phyloP scores from a whole-genome alignment of 2,329 filamentous ascomycete species.

The Colletotrichum karsti region DNA sequence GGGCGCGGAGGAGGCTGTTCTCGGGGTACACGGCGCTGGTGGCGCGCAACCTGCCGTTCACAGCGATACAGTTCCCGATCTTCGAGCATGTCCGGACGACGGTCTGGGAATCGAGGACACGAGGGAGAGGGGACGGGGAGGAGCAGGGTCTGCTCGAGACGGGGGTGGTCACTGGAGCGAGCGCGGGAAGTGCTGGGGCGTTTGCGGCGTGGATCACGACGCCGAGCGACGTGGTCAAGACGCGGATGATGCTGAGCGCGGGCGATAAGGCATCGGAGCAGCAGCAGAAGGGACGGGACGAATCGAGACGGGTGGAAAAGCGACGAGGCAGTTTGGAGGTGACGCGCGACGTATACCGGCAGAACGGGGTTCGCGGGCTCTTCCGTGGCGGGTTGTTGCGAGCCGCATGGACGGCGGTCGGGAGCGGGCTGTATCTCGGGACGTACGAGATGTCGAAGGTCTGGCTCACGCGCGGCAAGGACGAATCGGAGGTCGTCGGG shows the following conservation, averaged over 20 bases:
- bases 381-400: conserved; percentile 81
- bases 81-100: conserved; percentile 75
- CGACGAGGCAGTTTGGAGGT: conserved; percentile 62
- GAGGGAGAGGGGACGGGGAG: conserved; percentile 34
- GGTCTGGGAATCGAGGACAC: conserved; percentile 51
- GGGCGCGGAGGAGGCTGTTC: conserved; percentile 66
- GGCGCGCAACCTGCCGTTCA: conserved; percentile 86
- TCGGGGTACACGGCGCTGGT: conserved; percentile 83
- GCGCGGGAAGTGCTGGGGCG: conserved; percentile 78
- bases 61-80: conserved; percentile 86
- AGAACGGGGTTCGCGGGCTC: conserved; percentile 76
- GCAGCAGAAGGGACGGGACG: neutral
- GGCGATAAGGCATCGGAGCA: conserved; percentile 1
- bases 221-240: conserved; percentile 90
- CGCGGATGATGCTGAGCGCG: conserved; percentile 82
- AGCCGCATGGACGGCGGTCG: conserved; percentile 82
- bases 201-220: conserved; percentile 85
- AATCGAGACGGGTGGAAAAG: neutral
- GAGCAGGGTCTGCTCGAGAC: conserved; percentile 65
- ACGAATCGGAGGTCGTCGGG: conserved; percentile 47
- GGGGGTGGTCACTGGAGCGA: conserved; percentile 74
- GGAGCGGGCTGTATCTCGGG: conserved; percentile 85
- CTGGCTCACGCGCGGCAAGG: conserved; percentile 61
- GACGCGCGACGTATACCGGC: conserved; percentile 69
- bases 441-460: conserved; percentile 84